phyloP scores from a whole-genome alignment of 2,329 filamentous ascomycete species.

The Lecanosticta acicola region DNA sequence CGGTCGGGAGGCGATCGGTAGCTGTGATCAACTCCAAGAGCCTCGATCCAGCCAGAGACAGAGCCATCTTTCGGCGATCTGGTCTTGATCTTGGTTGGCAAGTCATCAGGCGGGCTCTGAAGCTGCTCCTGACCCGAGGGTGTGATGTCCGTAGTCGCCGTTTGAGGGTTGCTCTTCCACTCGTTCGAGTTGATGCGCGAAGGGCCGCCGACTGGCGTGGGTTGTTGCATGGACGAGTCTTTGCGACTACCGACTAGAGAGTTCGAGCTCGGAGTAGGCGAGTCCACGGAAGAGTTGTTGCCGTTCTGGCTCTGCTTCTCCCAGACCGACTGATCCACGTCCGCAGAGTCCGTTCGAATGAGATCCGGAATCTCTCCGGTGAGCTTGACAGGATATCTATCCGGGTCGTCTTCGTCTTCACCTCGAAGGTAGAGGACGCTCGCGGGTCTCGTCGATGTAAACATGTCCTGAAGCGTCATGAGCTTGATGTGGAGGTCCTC shows the following conservation, averaged over 20 bases:
- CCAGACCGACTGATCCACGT: conserved; percentile 38
- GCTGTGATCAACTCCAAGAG: conserved; percentile 76
- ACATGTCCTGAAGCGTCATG: conserved; percentile 78
- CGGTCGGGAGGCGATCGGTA: conserved; percentile 76
- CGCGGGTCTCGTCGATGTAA: conserved; percentile 72
- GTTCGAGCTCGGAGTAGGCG: conserved; percentile 45
- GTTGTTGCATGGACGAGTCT: conserved; percentile 41
- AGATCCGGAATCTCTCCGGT: conserved; percentile 60
- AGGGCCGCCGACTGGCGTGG: conserved; percentile 39
- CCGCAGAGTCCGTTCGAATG: conserved; percentile 43
- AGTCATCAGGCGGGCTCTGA: conserved; percentile 44
- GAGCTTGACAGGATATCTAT: conserved; percentile 69
- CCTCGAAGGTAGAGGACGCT: conserved; percentile 74
- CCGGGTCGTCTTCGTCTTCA: conserved; percentile 72
- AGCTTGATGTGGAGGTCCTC: conserved; percentile 77
- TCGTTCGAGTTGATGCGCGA: conserved; percentile 45
- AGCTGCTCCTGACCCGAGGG: conserved; percentile 39
- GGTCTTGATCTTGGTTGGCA: conserved; percentile 50
- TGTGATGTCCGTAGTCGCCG: conserved; percentile 47
- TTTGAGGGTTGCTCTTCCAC: conserved; percentile 48
- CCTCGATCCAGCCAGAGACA: conserved; percentile 80
- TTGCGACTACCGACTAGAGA: conserved; percentile 38
- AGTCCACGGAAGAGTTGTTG: conserved; percentile 49
- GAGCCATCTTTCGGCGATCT: conserved; percentile 58
- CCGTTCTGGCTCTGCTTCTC: conserved; percentile 46